Evolutionary conservation across 2,329 filamentous ascomycete species (phyloP), one percentile per base, ranked within the genome.

Genomic region (Mollisia scopiformis): DNA sequence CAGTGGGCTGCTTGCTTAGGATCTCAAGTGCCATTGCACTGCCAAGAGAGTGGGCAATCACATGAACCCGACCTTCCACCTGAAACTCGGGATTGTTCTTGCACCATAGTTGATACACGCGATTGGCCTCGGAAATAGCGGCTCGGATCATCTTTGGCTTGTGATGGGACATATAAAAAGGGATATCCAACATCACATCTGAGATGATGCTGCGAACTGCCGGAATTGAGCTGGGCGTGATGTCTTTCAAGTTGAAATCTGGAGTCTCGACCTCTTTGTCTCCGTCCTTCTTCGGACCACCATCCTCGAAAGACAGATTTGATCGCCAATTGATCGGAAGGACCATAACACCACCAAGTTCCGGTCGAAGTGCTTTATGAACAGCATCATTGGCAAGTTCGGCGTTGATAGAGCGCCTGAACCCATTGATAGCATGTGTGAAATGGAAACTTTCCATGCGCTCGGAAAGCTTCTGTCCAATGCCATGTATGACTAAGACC

Each of bases 171-270:
- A 99, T 88, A 77, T 98, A 99, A 73, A 97, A 98, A 0, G 95
- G 95, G 53, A 99, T 94, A 73, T 99, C 95, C 53, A 98, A 89
- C 92, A 99, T 97, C 69, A 99, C 92, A 74, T 99, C 95, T 43
- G 91, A 96, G 63, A 99, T 96, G 73, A 99, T 87, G 71, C 90
- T 92, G 49, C 95, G 88, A n/a, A 99, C 90, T 0, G 92, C 93
- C 0, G 94, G 93, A 30, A 99, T 91, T 0, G 92, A 95, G 43
- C 88, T 85, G 1, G 93, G 93, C 5, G 96, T 97, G 66, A 99
- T 97, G 68, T 98, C 93, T 68, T 93, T 90, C 14, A 99, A 80
- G 0, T 81, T 81, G 71, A 86, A 92, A 35, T 84, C 77, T 74
- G 67, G 83, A 84, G 88, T 88, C 31, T 86, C 81, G n/a, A 79